Evolutionary conservation across 1,284 basidiomycete species (phyloP), one percentile per base, ranked within the genome.

Genomic region (Earliella scabrosa): DNA sequence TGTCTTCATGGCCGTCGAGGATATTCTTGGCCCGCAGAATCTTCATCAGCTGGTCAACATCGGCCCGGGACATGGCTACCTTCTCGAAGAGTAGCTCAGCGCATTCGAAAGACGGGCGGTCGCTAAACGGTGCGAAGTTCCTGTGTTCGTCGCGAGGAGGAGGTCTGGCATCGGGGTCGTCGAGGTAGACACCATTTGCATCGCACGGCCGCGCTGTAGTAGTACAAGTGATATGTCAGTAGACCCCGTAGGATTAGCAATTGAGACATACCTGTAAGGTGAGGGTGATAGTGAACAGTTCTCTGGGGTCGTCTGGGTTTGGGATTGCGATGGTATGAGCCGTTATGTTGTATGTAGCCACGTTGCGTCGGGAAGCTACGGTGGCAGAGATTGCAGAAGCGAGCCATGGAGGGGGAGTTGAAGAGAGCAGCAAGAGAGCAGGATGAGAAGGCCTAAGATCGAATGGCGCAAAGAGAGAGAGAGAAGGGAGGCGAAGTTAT

Each of bases 1-100:
- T 4, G 9, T 38, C 40, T 14, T 46, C 38, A n/a, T 45, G 32
- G 20, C 49, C 38, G 26, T 45, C 14, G 32, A 50, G 48, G 27
- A 46, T 31, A 16, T 14, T 14, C 23, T 35, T 8, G n/a, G 52
- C 46, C 3, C 2, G 16, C 2, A 24, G 31, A 9, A 63, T 34
- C 2, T 41, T 14, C 2, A 59, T 35, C 6, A 65, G 57, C 3
- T 59, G 34, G 18, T 57, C 40, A 11, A 65, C 18, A 11, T 60
- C 36, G 0, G 18, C 41, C 8, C 35, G n/a, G 2, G 58, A 53
- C 11, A 35, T 27, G 5, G 51, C 43, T 16, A 35, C 40, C 45
- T 60, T 41, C n/a, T 49, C 45, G 16, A 26, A 61, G 0, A 59
- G 5, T 11, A 59, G 35, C 21, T 61, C 61, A 0, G 56, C 59